Conservation (phyloP, 2,329 filamentous ascomycete genomes). For the Aspergillus texensis region DNA sequence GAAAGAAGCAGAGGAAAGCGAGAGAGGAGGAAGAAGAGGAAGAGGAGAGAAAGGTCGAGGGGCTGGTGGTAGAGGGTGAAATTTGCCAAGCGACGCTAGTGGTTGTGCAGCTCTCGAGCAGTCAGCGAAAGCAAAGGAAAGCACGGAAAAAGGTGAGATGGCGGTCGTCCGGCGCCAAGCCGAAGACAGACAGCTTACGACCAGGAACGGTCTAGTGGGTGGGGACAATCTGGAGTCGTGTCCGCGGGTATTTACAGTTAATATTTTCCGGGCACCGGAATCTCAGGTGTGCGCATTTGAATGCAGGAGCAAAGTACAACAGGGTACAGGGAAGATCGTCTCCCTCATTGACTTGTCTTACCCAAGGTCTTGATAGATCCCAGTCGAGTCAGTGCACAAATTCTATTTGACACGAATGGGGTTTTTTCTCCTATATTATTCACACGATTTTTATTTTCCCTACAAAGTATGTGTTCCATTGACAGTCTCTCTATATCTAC, state of each 20-base stretch:
- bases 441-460: not conserved
- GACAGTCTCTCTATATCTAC: not conserved
- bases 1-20: constrained; percentile 15
- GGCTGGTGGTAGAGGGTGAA: constrained; percentile 35
- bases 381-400: not conserved
- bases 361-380: not conserved
- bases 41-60: constrained; percentile 30
- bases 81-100: constrained; percentile 38
- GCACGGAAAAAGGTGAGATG: constrained; percentile 28
- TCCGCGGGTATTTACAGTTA: constrained; percentile 31
- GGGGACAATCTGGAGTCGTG: constrained; percentile 29
- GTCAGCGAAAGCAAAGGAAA: constrained; percentile 27
- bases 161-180: constrained; percentile 30
- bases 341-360: not conserved
- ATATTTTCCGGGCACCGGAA: constrained; percentile 30
- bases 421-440: not conserved
- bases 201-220: constrained; percentile 33
- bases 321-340: constrained; percentile 1
- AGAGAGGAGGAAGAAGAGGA: constrained; percentile 16
- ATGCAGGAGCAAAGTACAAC: constrained; percentile 8
- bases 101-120: constrained; percentile 37
- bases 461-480: not conserved
- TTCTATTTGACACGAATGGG: not conserved
- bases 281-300: constrained; percentile 10
- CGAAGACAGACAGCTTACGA: constrained; percentile 25